These are phyloP conservation scores for Murraya koenigii DNA, from an alignment of 345 rosid genomes.

Conservation along the genomic window DNA sequence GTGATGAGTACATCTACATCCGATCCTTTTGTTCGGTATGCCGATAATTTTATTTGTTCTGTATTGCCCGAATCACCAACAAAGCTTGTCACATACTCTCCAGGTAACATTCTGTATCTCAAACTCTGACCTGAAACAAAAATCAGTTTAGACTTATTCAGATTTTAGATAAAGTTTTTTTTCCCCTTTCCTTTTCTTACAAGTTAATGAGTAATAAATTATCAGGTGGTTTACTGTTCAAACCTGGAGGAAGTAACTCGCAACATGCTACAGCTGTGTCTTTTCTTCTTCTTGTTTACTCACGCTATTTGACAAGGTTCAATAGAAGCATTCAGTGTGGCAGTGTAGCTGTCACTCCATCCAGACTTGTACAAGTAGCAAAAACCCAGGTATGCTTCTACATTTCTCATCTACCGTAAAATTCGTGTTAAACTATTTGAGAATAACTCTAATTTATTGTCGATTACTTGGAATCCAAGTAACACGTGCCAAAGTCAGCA, in stretches of 20 bases:
- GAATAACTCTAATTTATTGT: neutral
- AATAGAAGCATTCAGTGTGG: slow-evolving; percentile 32
- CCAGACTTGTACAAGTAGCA: slow-evolving; percentile 34
- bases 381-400: slow-evolving; percentile 38
- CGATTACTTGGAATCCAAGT: neutral
- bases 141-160: neutral
- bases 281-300: slow-evolving; percentile 49
- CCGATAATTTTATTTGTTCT: slow-evolving; percentile 41
- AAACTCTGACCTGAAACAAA: neutral
- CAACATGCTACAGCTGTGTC: slow-evolving; percentile 48
- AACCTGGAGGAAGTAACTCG: slow-evolving; percentile 52
- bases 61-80: slow-evolving; percentile 50
- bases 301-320: slow-evolving; percentile 28
- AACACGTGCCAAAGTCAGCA: neutral
- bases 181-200: too few relatives aligned
- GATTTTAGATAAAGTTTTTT: neutral
- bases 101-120: slow-evolving; percentile 27
- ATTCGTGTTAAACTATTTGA: neutral
- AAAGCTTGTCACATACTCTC: slow-evolving; percentile 33
- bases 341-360: slow-evolving; percentile 20
- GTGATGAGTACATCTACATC: slow-evolving; percentile 12
- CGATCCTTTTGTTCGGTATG: slow-evolving; percentile 21
- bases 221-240: slow-evolving; percentile 50
- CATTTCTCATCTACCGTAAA: neutral
- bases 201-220: neutral